Percentiles rank a stretch among this genome's conserved stretches.
phyloP scores from a whole-genome alignment of 495 filamentous ascomycete genomes.

The Neurospora sp. region DNA sequence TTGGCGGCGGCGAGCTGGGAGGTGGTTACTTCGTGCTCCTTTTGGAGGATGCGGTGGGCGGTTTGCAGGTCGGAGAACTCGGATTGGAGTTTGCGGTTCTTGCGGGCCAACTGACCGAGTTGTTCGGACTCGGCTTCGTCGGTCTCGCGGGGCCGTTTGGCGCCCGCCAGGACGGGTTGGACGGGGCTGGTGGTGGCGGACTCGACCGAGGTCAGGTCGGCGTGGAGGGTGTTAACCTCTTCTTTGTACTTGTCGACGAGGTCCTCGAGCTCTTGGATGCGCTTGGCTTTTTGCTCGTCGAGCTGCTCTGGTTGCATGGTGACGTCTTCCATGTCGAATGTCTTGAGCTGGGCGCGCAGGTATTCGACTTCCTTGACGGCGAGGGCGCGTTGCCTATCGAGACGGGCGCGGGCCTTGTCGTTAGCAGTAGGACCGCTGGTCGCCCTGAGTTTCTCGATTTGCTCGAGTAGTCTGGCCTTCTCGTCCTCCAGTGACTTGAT shows the following conservation, averaged over 20 bases:
- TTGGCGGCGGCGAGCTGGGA: conserved; percentile 63
- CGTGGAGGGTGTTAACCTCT: conserved; percentile 67
- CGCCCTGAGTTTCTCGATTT: conserved; percentile 61
- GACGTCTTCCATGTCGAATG: conserved; percentile 79
- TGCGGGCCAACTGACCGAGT: conserved; percentile 70
- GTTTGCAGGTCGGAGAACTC: conserved; percentile 59
- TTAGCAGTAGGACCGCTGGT: conserved; percentile 33
- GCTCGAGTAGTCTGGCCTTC: conserved; percentile 44
- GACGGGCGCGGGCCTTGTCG: conserved; percentile 52
- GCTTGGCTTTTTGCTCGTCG: conserved; percentile 63
- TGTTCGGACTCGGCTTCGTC: conserved; percentile 64
- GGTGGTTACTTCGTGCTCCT: conserved; percentile 61
- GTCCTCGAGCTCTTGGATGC: conserved; percentile 72
- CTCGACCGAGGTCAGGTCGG: conserved; percentile 59
- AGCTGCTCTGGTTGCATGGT: conserved; percentile 71
- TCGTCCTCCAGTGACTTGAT: conserved; percentile 65
- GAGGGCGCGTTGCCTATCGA: conserved; percentile 73
- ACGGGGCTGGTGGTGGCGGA: conserved; percentile 16
- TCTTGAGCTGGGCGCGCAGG: conserved; percentile 83
- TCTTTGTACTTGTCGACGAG: conserved; percentile 78
- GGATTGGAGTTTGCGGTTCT: conserved; percentile 77
- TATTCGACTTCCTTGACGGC: conserved; percentile 90
- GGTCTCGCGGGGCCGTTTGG: conserved; percentile 45
- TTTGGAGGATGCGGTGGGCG: conserved; percentile 52
- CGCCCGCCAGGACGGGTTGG: conserved; percentile 24